Percentiles rank a stretch among this genome's conserved stretches.
phyloP scores from a whole-genome alignment of 1,284 basidiomycete genomes.

The Meira nashicola region DNA sequence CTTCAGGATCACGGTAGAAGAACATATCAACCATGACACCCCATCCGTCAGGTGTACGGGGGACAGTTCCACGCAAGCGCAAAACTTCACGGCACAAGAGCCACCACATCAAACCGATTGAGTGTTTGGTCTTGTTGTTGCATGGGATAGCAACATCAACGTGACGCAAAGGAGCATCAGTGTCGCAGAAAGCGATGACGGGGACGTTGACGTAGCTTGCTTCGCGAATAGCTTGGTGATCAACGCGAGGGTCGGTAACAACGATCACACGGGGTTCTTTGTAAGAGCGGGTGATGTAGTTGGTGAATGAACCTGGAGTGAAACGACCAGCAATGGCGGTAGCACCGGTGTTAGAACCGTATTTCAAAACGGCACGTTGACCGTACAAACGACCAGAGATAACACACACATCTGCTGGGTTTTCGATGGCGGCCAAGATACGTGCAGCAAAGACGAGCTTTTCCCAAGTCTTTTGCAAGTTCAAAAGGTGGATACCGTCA shows the following conservation, averaged over 20 bases:
- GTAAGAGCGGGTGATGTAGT: slow-evolving; percentile 99
- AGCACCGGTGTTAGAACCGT: slow-evolving; percentile 93
- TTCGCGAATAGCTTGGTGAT: slow-evolving; percentile 99
- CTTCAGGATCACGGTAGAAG: slow-evolving; percentile 99
- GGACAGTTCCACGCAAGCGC: slow-evolving; percentile 85
- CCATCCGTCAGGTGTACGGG: slow-evolving; percentile 85
- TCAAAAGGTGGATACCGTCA: slow-evolving; percentile 93
- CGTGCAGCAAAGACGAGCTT: slow-evolving; percentile 64
- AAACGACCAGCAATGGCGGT: slow-evolving; percentile 98
- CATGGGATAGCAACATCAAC: slow-evolving; percentile 98
- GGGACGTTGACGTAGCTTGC: slow-evolving; percentile 99
- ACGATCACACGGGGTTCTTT: slow-evolving; percentile 98
- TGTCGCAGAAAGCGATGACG: slow-evolving; percentile 97
- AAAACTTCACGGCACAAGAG: slow-evolving; percentile 95
- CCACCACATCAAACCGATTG: slow-evolving; percentile 98
- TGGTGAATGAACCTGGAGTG: slow-evolving; percentile 93
- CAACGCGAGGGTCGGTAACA: slow-evolving; percentile 96
- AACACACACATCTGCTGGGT: slow-evolving; percentile 95
- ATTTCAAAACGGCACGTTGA: slow-evolving; percentile 98
- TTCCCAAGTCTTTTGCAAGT: slow-evolving; percentile 99
- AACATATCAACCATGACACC: slow-evolving; percentile 98
- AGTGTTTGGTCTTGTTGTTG: slow-evolving; percentile 98
- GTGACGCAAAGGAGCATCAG: slow-evolving; percentile 92
- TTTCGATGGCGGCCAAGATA: slow-evolving; percentile 66
- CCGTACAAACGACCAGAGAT: slow-evolving; percentile 98